Base-by-base conservation (phyloP, 257 asterid species). In the Rhazya stricta region DNA sequence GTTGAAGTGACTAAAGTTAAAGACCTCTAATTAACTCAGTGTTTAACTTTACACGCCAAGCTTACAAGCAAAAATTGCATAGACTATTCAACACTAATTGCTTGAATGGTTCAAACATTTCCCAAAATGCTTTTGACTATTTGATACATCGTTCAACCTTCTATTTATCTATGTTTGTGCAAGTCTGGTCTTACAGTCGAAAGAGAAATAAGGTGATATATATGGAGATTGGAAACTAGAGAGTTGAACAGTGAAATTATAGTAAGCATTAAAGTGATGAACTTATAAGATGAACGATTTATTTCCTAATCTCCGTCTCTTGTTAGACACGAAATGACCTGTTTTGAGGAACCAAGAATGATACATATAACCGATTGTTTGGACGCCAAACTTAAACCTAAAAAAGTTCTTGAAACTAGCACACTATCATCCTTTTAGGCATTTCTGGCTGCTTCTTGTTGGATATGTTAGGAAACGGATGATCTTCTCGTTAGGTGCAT, bases 101-200 rank as follows among this genome's bases (percentile, higher is more conserved):
- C 25, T 72, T 57, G 76, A 73, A 73, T 27, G 54, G 19, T 57
- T 73, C 76, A 34, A 12, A n/a, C 12, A 23, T 10, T 10, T 7
- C 18, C 68, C 60, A 19, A 27, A 34, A 50, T 58, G n/a, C n/a
- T 27, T 19, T 27, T 19, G 27, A 58, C 27, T 37, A 58, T 58
- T 58, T 4, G 19, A 58, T 12, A 15, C 37, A 29, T 12, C 6
- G 41, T 5, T 25, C 27, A 29, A 29, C 6, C 57, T 5, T 25
- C 27, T 19, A 9, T 5, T 53, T 30, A n/a, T 5, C 9, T 39
- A 37, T 37, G 8, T 67, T 16, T 27, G 76, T 56, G 5, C n/a
- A 13, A 57, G 67, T 32, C 48, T 36, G 18, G 2, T 32, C 34
- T 4, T 3, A 0, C 13, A 48, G 23, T n/a, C 36, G 50, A 21